A percentile compares a stretch with the other conserved stretches of the same genome.
Evolutionary conservation across 495 filamentous ascomycete species (phyloP).

Genomic region (Penicillium subrubescens): DNA sequence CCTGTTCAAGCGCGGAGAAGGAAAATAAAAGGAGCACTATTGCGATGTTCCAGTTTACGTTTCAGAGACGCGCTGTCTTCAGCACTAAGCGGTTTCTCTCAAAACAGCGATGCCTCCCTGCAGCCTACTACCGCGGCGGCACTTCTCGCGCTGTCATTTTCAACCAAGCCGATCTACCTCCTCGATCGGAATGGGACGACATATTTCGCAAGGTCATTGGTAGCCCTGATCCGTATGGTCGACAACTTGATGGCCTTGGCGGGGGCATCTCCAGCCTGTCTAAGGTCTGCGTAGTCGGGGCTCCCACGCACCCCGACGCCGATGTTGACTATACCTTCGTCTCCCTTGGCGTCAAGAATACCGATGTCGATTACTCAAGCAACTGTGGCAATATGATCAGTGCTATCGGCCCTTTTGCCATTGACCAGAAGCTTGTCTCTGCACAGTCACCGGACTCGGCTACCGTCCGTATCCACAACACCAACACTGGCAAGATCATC

Average conservation of each 20-base stretch:
- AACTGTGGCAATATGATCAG: conserved; percentile 77
- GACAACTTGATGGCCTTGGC: conserved; percentile 74
- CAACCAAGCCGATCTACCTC: conserved; percentile 52
- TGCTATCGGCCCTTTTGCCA: conserved; percentile 66
- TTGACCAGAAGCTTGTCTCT: conserved; percentile 40
- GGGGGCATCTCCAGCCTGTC: conserved; percentile 69
- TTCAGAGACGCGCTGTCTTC: not conserved
- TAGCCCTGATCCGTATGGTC: conserved; percentile 66
- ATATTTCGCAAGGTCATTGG: conserved; percentile 68
- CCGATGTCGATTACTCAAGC: conserved; percentile 61
- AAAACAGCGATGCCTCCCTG: conserved; percentile 53
- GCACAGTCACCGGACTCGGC: not conserved
- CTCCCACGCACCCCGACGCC: conserved; percentile 47
- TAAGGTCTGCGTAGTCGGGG: conserved; percentile 67
- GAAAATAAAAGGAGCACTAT: not conserved
- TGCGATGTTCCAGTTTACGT: not conserved
- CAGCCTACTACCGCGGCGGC: conserved; percentile 72
- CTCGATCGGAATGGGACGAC: conserved; percentile 50
- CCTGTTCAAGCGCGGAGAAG: no score
- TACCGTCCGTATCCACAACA: conserved; percentile 48
- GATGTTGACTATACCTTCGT: conserved; percentile 77
- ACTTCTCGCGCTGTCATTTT: conserved; percentile 72
- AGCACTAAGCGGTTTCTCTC: not conserved
- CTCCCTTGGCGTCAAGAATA: conserved; percentile 62
- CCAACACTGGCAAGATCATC: conserved; percentile 56